Evolutionary conservation across 345 rosid species (phyloP).

Genomic region (Geranium rotundifolium): DNA sequence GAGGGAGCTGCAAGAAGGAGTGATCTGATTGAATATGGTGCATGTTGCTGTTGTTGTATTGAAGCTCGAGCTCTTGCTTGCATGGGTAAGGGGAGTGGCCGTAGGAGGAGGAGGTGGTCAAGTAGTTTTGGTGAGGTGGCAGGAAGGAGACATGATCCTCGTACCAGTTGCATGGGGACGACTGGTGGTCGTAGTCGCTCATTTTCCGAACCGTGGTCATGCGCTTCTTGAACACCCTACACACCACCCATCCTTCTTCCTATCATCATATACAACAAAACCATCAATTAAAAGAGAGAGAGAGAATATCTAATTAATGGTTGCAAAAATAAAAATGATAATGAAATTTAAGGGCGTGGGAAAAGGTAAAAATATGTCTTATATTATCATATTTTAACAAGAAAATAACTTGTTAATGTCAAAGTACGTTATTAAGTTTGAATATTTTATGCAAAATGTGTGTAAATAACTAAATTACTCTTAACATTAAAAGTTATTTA

Average conservation of each 20-base stretch:
- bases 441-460: too few relatives aligned
- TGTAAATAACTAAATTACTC: too few relatives aligned
- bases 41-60: background rate
- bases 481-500: too few relatives aligned
- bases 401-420: too few relatives aligned
- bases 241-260: conserved; percentile 99
- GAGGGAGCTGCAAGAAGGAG: conserved; percentile 11
- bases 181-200: conserved; percentile 31
- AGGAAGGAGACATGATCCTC: conserved; percentile 11
- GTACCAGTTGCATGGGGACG: conserved; percentile 14
- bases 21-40: conserved; percentile 5
- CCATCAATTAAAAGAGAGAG: too few relatives aligned
- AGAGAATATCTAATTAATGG: too few relatives aligned
- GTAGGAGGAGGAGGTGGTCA: background rate
- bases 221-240: conserved; percentile 91
- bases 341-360: too few relatives aligned
- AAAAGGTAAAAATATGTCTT: too few relatives aligned
- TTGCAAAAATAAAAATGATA: too few relatives aligned
- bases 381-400: too few relatives aligned
- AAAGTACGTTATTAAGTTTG: too few relatives aligned
- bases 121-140: conserved; percentile 5
- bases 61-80: conserved; percentile 10
- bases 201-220: conserved; percentile 50
- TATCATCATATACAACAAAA: conserved; percentile 10
- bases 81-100: conserved; percentile 5